Evolutionary conservation across 78 protist species (phyloP).

Genomic region (Dictyostelium firmibasis): DNA sequence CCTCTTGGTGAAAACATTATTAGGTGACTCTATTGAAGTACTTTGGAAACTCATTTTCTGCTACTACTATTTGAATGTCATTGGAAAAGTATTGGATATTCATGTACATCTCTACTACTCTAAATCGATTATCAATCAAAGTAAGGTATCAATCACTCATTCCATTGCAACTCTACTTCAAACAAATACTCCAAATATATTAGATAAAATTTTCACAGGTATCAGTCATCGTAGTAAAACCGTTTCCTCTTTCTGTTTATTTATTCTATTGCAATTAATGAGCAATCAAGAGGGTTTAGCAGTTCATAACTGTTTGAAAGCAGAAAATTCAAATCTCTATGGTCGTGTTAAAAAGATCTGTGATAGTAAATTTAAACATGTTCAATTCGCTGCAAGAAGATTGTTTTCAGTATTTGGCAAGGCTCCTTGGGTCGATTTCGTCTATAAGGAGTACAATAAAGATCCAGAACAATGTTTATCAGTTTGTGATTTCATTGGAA

Average conservation of each 20-base stretch:
- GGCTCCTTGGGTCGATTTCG: conserved; percentile 49
- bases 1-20: neutral
- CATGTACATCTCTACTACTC: conserved; percentile 71
- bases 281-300: conserved; percentile 62
- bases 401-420: conserved; percentile 27
- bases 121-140: conserved; percentile 24
- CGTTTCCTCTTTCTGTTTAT: conserved; percentile 33
- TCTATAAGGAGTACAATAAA: conserved; percentile 57
- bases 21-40: conserved; percentile 29
- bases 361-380: conserved; percentile 42
- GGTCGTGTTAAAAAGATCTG: conserved; percentile 57
- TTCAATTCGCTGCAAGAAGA: conserved; percentile 52
- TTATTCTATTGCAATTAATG: conserved; percentile 53
- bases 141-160: conserved; percentile 55
- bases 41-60: conserved; percentile 33
- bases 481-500: conserved; percentile 44
- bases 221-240: conserved; percentile 41
- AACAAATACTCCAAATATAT: conserved; percentile 50
- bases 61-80: conserved; percentile 34
- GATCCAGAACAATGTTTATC: conserved; percentile 28
- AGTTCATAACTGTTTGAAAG: conserved; percentile 19
- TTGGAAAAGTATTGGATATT: conserved; percentile 58
- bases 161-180: conserved; percentile 46
- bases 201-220: conserved; percentile 65
- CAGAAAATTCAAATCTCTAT: conserved; percentile 21